Evolutionary conservation across 148 eudicot genomes (phyloP).

Genomic region (Linanthus parryae): DNA sequence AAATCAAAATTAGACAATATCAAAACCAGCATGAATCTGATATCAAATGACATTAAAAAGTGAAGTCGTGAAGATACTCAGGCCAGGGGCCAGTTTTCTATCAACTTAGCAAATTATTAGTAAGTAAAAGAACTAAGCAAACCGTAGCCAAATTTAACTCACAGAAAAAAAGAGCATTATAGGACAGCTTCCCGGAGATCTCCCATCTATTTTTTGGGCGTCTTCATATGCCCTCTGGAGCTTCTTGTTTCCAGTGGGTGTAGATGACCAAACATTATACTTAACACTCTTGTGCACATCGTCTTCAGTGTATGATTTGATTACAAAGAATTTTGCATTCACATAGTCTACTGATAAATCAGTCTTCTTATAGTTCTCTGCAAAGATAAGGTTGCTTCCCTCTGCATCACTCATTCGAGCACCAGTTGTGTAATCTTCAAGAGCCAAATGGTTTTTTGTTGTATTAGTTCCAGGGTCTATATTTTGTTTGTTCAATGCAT

Average conservation of each 20-base stretch:
- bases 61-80: not conserved
- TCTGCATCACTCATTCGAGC: constrained; percentile 32
- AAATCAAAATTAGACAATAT: not conserved
- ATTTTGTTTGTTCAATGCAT: constrained; percentile 38
- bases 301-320: constrained; percentile 88
- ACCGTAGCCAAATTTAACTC: constrained; percentile 11
- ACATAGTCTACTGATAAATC: constrained; percentile 51
- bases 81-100: not conserved
- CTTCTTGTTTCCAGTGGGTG: constrained; percentile 84
- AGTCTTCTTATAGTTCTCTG: constrained; percentile 67
- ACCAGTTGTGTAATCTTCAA: constrained; percentile 35
- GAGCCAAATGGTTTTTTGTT: constrained; percentile 31
- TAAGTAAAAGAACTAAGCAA: not conserved
- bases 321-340: constrained; percentile 74
- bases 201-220: constrained; percentile 51
- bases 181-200: constrained; percentile 59
- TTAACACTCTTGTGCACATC: constrained; percentile 91
- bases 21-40: not conserved
- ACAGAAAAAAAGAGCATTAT: constrained; percentile 78
- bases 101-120: not conserved
- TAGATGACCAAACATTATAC: constrained; percentile 86
- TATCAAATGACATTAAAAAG: not conserved
- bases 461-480: constrained; percentile 41
- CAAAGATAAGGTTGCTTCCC: no score
- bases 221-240: constrained; percentile 66